Conservation (phyloP, 2,329 filamentous ascomycete species). For the Knufia petricola region DNA sequence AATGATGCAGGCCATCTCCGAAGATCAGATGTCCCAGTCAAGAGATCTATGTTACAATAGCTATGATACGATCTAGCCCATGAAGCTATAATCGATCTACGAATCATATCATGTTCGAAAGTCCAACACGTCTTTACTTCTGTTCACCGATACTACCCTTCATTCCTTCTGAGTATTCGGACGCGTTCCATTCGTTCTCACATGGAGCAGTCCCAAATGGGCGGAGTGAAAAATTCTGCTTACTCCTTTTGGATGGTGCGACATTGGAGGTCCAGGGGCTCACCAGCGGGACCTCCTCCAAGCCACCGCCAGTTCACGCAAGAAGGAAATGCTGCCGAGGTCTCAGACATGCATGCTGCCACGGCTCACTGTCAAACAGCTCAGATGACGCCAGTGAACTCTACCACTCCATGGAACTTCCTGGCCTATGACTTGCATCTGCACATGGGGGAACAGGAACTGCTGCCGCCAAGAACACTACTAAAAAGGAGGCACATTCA, state of each 20-base stretch:
- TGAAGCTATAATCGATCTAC: too few relatives aligned
- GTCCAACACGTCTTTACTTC: neutral
- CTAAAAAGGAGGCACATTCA: too few relatives aligned
- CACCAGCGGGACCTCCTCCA: too few relatives aligned
- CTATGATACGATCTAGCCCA: neutral
- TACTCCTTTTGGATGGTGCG: neutral
- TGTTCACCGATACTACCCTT: neutral
- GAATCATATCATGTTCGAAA: neutral
- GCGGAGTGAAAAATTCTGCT: neutral
- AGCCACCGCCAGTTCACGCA: too few relatives aligned
- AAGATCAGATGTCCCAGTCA: neutral
- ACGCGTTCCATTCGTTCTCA: too few relatives aligned
- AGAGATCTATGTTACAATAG: neutral
- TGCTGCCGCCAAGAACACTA: too few relatives aligned
- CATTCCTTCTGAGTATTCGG: too few relatives aligned
- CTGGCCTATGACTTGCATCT: too few relatives aligned
- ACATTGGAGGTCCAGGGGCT: neutral
- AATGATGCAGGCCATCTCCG: constrained; percentile 1
- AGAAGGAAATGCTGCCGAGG: neutral
- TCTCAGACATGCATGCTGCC: neutral
- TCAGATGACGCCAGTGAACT: neutral
- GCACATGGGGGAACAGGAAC: too few relatives aligned
- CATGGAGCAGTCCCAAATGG: too few relatives aligned
- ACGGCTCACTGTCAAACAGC: neutral
- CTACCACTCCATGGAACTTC: too few relatives aligned